Evolutionary conservation across 1,139 yeast genomes (phyloP).

Genomic region (Blastobotrys serpentis): DNA sequence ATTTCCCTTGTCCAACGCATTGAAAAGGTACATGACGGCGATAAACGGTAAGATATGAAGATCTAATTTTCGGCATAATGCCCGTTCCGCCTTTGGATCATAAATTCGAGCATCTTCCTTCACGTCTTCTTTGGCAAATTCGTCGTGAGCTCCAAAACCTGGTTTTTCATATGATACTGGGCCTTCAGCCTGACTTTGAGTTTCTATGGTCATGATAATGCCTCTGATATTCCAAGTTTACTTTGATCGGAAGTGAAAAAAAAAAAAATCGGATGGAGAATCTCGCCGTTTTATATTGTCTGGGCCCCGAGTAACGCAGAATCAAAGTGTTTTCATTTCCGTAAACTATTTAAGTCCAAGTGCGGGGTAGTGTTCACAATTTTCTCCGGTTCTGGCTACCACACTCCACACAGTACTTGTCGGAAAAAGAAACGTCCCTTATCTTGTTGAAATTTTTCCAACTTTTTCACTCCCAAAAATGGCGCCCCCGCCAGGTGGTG

Average conservation of each 20-base stretch:
- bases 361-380: not conserved
- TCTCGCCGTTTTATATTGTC: too few relatives aligned
- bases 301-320: not conserved
- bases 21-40: conserved; percentile 55
- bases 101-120: conserved; percentile 25
- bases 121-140: conserved; percentile 16
- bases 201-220: conserved; percentile 1
- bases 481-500: conserved; percentile 9
- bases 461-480: not conserved
- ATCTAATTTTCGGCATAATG: conserved; percentile 47
- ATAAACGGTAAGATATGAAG: conserved; percentile 55
- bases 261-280: too few relatives aligned
- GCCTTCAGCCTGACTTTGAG: not conserved
- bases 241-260: too few relatives aligned
- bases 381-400: too few relatives aligned
- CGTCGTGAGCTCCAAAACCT: not conserved
- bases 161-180: not conserved
- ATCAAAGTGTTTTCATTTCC: conserved; percentile 1
- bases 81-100: conserved; percentile 27
- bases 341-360: not conserved
- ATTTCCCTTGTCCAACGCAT: conserved; percentile 60
- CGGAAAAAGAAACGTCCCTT: not conserved
- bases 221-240: too few relatives aligned
- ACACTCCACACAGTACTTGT: conserved; percentile 2
- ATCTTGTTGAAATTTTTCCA: not conserved